Conservation (phyloP, 768 basidiomycete species). For the Exsudoporus frostii region DNA sequence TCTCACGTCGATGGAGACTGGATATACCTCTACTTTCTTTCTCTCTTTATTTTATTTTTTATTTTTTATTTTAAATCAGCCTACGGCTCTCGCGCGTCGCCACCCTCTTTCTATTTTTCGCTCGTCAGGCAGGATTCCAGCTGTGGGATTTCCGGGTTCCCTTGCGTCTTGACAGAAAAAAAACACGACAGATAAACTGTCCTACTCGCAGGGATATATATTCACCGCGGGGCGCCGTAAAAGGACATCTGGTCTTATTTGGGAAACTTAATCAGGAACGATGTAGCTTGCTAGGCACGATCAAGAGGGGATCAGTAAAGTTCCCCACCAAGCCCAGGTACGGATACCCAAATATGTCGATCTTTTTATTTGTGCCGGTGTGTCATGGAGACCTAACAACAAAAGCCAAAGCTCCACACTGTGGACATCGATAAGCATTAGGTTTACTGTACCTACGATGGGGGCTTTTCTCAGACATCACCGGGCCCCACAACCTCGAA, state of each 20-base stretch:
- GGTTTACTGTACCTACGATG: not conserved
- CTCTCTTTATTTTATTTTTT: no score
- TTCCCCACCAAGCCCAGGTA: constrained; percentile 10
- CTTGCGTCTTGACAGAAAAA: not conserved
- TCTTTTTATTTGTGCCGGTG: constrained; percentile 1
- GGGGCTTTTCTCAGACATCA: not conserved
- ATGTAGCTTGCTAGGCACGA: constrained; percentile 17
- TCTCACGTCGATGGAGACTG: not conserved
- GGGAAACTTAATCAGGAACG: constrained; percentile 1
- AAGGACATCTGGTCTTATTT: not conserved
- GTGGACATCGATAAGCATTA: not conserved
- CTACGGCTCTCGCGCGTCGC: not conserved
- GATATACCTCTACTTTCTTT: not conserved
- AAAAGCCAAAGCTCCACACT: not conserved
- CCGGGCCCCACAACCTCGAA: not conserved
- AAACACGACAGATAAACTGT: not conserved
- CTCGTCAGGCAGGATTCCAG: not conserved
- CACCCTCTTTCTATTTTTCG: not conserved
- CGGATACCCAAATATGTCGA: constrained; percentile 6
- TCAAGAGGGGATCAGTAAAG: not conserved
- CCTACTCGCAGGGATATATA: not conserved
- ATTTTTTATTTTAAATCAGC: not conserved
- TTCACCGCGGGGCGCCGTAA: not conserved
- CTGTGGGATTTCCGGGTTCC: not conserved
- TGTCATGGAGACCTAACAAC: not conserved